Percentiles rank a stretch among this genome's conserved stretches.
phyloP scores from a whole-genome alignment of 805 yeast genomes.

The Cyberlindnera xylosilytica region DNA sequence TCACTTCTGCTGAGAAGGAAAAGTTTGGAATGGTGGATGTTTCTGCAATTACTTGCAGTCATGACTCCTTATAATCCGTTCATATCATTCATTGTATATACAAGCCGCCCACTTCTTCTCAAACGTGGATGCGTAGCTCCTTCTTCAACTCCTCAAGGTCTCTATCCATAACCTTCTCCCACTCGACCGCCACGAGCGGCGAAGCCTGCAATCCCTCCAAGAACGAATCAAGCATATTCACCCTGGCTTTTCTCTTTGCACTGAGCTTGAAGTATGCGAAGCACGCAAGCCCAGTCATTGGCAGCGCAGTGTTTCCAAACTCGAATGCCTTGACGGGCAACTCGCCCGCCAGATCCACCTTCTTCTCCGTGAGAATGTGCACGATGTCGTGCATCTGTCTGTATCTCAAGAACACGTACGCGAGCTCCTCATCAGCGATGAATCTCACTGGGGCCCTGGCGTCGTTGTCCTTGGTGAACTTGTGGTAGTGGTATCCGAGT shows the following conservation, averaged over 20 bases:
- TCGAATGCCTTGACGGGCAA: conserved; percentile 90
- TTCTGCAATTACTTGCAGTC: too few relatives aligned
- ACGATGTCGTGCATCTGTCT: conserved; percentile 97
- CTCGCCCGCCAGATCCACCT: conserved; percentile 94
- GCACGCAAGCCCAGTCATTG: conserved; percentile 91
- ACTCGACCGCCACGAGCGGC: conserved; percentile 81
- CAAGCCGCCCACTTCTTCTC: neutral
- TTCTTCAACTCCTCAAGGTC: conserved; percentile 70
- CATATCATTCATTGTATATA: too few relatives aligned
- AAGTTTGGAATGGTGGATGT: conserved; percentile 15
- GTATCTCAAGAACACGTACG: conserved; percentile 89
- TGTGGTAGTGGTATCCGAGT: conserved; percentile 75
- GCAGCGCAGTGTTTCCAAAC: conserved; percentile 86
- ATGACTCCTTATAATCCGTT: too few relatives aligned
- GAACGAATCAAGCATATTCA: conserved; percentile 55
- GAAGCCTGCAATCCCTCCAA: conserved; percentile 71
- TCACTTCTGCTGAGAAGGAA: conserved; percentile 31
- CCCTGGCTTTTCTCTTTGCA: conserved; percentile 54
- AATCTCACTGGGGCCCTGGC: conserved; percentile 85
- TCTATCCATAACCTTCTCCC: conserved; percentile 79
- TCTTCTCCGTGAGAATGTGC: conserved; percentile 87
- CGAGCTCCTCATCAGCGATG: conserved; percentile 86
- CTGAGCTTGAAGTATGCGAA: conserved; percentile 81
- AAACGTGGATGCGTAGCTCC: conserved; percentile 54
- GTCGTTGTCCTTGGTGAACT: conserved; percentile 91